Conservation (phyloP, 495 filamentous ascomycete genomes). For the Penicillium pulvis region DNA sequence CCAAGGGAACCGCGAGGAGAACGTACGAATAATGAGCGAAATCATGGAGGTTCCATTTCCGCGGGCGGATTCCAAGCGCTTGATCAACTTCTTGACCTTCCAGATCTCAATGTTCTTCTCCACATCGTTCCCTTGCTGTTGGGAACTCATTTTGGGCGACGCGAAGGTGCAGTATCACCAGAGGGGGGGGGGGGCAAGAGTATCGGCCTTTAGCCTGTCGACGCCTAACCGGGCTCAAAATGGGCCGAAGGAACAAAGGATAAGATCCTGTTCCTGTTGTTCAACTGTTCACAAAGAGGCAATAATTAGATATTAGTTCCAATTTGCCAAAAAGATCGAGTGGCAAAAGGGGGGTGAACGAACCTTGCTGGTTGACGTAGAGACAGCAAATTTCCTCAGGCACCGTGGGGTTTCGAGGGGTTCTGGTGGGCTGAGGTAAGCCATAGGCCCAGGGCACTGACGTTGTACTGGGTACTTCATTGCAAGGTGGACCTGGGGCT, state of each 20-base stretch:
- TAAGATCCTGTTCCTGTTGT: conserved; percentile 8
- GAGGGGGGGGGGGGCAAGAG: conserved; percentile 26
- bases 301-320: neutral
- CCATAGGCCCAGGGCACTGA: conserved; percentile 17
- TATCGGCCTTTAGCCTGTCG: conserved; percentile 27
- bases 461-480: conserved; percentile 6
- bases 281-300: conserved; percentile 2
- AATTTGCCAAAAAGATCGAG: neutral
- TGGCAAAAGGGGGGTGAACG: conserved; percentile 9
- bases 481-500: neutral
- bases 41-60: conserved; percentile 99
- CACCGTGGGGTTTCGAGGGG: conserved; percentile 44
- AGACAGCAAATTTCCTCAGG: conserved; percentile 46
- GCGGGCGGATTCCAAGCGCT: conserved; percentile 86
- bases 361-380: conserved; percentile 38
- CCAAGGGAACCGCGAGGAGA: neutral
- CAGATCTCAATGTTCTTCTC: conserved; percentile 93
- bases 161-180: conserved; percentile 37
- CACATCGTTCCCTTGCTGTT: conserved; percentile 83
- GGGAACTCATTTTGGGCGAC: conserved; percentile 80
- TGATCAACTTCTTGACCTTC: conserved; percentile 97
- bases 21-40: conserved; percentile 92
- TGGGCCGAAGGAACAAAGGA: conserved; percentile 26
- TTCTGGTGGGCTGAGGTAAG: conserved; percentile 32
- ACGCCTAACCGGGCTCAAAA: conserved; percentile 28